These are phyloP conservation scores for Globisporangium spiculum DNA, from an alignment of 352 stramenopile genomes.

Conservation along the genomic window DNA sequence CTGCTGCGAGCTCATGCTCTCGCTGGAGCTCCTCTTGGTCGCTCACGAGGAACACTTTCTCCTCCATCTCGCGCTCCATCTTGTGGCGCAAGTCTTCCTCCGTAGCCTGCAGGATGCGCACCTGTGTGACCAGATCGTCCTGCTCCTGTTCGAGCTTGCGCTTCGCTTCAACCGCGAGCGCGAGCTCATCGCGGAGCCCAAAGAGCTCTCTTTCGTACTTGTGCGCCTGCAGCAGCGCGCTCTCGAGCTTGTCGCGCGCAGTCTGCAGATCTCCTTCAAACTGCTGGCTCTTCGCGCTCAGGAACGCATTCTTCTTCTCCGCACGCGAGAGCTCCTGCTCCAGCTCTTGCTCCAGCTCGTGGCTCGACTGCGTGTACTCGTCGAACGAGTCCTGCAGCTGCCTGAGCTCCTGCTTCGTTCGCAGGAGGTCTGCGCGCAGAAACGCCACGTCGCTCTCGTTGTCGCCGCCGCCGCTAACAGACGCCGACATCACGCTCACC, in stretches of 20 bases:
- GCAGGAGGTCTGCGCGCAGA: slow-evolving; percentile 47
- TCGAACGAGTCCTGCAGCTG: slow-evolving; percentile 74
- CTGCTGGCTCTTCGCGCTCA: slow-evolving; percentile 45
- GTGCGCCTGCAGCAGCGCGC: slow-evolving; percentile 46
- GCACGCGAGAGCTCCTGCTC: slow-evolving; percentile 70
- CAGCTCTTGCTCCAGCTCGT: slow-evolving; percentile 74
- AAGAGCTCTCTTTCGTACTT: slow-evolving; percentile 53
- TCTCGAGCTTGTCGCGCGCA: slow-evolving; percentile 49
- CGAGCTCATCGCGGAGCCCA: slow-evolving; percentile 41
- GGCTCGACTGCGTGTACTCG: slow-evolving; percentile 80
- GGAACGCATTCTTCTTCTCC: slow-evolving; percentile 46
- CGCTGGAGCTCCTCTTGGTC: slow-evolving; percentile 82
- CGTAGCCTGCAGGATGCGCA: slow-evolving; percentile 78
- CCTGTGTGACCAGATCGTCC: slow-evolving; percentile 76
- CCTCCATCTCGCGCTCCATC: slow-evolving; percentile 84
- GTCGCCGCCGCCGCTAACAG: background rate
- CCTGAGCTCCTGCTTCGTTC: slow-evolving; percentile 61
- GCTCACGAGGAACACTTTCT: slow-evolving; percentile 82
- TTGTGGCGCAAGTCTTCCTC: slow-evolving; percentile 77
- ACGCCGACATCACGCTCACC: background rate
- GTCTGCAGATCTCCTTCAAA: slow-evolving; percentile 52
- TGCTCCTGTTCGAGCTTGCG: slow-evolving; percentile 67
- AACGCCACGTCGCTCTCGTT: slow-evolving; percentile 14
- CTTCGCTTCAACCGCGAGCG: slow-evolving; percentile 32
- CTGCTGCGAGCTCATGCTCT: slow-evolving; percentile 71